Percentiles rank a stretch among this genome's conserved stretches.
phyloP scores from a whole-genome alignment of 2,329 filamentous ascomycete genomes.

The Cercospora zeae-maydis region DNA sequence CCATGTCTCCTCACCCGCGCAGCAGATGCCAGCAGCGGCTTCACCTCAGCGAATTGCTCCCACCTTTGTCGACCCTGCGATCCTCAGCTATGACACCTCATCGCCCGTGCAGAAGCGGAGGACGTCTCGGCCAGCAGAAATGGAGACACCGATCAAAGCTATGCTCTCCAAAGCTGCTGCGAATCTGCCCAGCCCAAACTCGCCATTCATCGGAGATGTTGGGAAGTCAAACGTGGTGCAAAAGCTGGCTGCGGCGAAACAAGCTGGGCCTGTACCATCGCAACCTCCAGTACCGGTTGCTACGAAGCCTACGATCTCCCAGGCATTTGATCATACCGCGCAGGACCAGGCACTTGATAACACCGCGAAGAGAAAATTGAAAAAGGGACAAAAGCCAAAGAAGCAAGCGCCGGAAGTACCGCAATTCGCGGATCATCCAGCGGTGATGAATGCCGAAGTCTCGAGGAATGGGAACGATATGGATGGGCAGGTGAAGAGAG shows the following conservation, averaged over 20 bases:
- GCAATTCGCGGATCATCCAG: conserved; percentile 28
- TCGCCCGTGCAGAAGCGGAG: conserved; percentile 30
- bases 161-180: conserved; percentile 36
- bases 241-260: conserved; percentile 22
- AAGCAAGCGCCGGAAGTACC: conserved; percentile 27
- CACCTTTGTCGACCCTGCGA: conserved; percentile 75
- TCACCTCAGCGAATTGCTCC: conserved; percentile 38
- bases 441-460: conserved; percentile 36
- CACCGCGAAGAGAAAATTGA: conserved; percentile 45
- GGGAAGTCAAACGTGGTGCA: conserved; percentile 27
- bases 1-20: conserved; percentile 17
- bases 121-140: conserved; percentile 24
- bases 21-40: conserved; percentile 24
- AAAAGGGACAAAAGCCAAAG: conserved; percentile 44
- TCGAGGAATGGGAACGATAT: conserved; percentile 39
- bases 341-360: conserved; percentile 26
- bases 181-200: conserved; percentile 37
- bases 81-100: conserved; percentile 60
- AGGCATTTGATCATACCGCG: background rate
- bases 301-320: conserved; percentile 12
- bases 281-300: conserved; percentile 10
- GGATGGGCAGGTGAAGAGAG: conserved; percentile 44
- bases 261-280: conserved; percentile 1
- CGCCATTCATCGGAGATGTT: conserved; percentile 38
- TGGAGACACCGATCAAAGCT: conserved; percentile 45